Percentiles rank a stretch among this genome's conserved stretches.
These are phyloP conservation scores for Globisporangium barbulae DNA, from an alignment of 352 stramenopile species.

Conservation along the genomic window DNA sequence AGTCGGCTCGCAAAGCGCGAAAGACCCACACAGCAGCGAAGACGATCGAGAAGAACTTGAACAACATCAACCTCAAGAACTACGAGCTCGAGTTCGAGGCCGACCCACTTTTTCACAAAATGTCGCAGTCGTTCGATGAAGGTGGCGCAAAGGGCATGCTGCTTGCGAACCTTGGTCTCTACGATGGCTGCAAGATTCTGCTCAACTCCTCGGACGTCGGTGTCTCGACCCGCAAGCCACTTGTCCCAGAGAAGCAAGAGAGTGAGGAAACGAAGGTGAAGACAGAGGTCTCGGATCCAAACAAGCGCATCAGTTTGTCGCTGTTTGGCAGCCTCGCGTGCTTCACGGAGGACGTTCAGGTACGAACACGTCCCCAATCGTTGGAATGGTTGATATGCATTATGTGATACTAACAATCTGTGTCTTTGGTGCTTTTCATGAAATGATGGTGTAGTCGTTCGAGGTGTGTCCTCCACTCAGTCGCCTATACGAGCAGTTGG, in stretches of 20 bases:
- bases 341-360: constrained; percentile 52
- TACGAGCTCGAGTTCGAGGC: constrained; percentile 87
- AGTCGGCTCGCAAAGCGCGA: constrained; percentile 33
- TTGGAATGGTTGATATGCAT: not conserved
- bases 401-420: not conserved
- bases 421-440: not conserved
- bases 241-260: constrained; percentile 2
- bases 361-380: constrained; percentile 14
- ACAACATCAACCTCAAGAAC: constrained; percentile 85
- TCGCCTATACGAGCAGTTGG: constrained; percentile 72
- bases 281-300: constrained; percentile 17
- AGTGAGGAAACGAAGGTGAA: constrained; percentile 25
- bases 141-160: constrained; percentile 91
- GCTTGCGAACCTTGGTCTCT: constrained; percentile 89
- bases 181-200: constrained; percentile 85
- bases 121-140: constrained; percentile 92
- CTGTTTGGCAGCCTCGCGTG: constrained; percentile 49
- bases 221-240: constrained; percentile 47
- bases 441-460: constrained; percentile 23
- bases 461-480: constrained; percentile 61
- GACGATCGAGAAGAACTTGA: constrained; percentile 87
- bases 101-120: constrained; percentile 92
- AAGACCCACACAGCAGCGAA: constrained; percentile 44
- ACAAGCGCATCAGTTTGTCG: constrained; percentile 44
- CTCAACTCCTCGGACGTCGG: constrained; percentile 77